Conservation (phyloP, 495 filamentous ascomycete genomes). For the Oleoguttula mirabilis region DNA sequence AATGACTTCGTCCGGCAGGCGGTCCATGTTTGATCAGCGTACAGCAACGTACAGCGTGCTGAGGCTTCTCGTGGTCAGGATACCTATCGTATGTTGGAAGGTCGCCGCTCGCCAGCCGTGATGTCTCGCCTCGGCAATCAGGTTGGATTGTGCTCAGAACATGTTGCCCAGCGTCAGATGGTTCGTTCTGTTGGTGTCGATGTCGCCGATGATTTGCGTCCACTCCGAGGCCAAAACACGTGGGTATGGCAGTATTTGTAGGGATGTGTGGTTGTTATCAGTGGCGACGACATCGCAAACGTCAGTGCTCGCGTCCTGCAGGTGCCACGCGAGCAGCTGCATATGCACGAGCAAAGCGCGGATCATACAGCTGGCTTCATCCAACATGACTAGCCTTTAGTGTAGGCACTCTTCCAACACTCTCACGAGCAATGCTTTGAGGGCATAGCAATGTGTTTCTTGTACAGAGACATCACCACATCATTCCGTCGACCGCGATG, state of each 20-base stretch:
- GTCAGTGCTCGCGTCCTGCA: not conserved
- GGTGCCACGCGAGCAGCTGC: not conserved
- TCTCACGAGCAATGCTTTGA: not conserved
- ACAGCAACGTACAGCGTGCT: no score
- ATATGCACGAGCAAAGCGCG: conserved; percentile 5
- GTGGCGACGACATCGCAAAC: not conserved
- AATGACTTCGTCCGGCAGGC: conserved; percentile 64
- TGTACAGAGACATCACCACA: not conserved
- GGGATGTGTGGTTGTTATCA: no score
- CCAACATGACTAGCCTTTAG: not conserved
- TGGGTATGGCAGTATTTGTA: no score
- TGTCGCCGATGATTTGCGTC: not conserved
- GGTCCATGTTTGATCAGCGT: conserved; percentile 39
- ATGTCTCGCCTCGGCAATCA: not conserved
- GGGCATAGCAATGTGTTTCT: conserved; percentile 1
- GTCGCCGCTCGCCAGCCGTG: not conserved
- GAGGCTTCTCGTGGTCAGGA: no score
- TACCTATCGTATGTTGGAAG: not conserved
- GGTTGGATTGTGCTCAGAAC: not conserved
- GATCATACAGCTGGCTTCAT: not conserved
- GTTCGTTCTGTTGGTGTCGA: not conserved
- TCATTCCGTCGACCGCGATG: conserved; percentile 15
- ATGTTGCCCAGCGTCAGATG: not conserved
- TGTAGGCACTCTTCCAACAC: not conserved
- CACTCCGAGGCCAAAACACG: no score